phyloP scores from a whole-genome alignment of 768 basidiomycete genomes.

The Candolleomyces aberdarensis region DNA sequence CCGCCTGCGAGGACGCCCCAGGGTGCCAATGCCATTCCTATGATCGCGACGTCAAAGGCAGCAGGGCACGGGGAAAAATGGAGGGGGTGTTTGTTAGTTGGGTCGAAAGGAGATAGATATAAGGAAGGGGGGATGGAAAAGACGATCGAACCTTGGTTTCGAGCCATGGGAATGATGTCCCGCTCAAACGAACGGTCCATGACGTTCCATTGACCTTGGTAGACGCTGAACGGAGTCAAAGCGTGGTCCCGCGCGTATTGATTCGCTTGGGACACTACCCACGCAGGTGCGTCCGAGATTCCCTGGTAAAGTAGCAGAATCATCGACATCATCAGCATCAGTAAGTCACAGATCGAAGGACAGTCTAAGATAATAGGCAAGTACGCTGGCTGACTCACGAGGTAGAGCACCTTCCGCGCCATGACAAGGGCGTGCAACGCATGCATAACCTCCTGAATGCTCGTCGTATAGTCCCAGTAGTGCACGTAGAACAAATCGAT shows the following conservation, averaged over 20 bases:
- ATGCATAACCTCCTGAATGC: constrained; percentile 57
- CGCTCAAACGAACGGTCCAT: constrained; percentile 45
- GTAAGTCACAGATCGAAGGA: too few relatives aligned
- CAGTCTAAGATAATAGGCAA: too few relatives aligned
- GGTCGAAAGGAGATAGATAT: background rate
- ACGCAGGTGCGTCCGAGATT: constrained; percentile 40
- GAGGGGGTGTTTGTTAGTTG: constrained; percentile 18
- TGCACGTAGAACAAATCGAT: constrained; percentile 23
- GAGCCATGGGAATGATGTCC: constrained; percentile 48
- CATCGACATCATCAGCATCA: too few relatives aligned
- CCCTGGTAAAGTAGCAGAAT: constrained; percentile 18
- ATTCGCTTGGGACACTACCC: constrained; percentile 44
- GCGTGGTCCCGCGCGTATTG: constrained; percentile 46
- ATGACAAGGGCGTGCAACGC: constrained; percentile 37
- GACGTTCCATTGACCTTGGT: constrained; percentile 44
- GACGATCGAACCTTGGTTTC: constrained; percentile 27
- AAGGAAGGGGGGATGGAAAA: too few relatives aligned
- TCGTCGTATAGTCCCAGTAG: constrained; percentile 52
- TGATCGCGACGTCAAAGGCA: constrained; percentile 4
- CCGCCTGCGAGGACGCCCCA: constrained; percentile 32
- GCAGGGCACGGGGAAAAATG: background rate
- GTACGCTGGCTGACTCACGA: constrained; percentile 10
- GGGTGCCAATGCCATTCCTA: constrained; percentile 37
- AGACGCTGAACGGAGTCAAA: constrained; percentile 47
- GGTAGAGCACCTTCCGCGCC: constrained; percentile 43